A percentile compares a stretch with the other conserved stretches of the same genome.
These are phyloP conservation scores for Candida namnaoensis DNA, from an alignment of 805 yeast genomes.

Conservation along the genomic window DNA sequence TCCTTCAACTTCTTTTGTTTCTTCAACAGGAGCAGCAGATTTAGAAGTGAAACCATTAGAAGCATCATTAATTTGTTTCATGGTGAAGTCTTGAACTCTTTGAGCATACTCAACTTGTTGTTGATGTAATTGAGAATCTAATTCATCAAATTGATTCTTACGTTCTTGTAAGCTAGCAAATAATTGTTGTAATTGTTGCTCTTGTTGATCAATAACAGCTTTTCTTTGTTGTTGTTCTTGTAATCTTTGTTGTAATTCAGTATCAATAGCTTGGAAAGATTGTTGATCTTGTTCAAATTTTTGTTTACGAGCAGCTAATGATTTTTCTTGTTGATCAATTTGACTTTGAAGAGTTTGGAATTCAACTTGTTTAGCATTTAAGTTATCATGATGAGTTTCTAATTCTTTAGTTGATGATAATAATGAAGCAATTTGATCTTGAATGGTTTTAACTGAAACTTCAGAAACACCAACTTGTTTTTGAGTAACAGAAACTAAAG, in stretches of 20 bases:
- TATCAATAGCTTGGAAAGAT: constrained; percentile 10
- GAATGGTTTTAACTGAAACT: constrained; percentile 34
- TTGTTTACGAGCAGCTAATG: constrained; percentile 21
- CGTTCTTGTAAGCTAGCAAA: constrained; percentile 25
- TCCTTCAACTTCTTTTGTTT: constrained; percentile 9
- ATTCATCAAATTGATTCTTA: constrained; percentile 26
- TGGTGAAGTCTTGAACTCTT: constrained; percentile 28
- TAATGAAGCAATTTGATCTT: constrained; percentile 28
- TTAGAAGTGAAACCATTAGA: constrained; percentile 10
- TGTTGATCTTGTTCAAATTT: constrained; percentile 8
- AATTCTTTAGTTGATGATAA: constrained; percentile 23
- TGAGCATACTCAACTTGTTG: constrained; percentile 28
- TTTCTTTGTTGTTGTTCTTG: constrained; percentile 27
- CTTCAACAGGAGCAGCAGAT: constrained; percentile 7
- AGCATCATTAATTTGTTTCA: constrained; percentile 27
- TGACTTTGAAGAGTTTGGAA: constrained; percentile 19
- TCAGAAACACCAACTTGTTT: constrained; percentile 66
- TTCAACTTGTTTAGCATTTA: constrained; percentile 25
- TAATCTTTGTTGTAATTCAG: constrained; percentile 23
- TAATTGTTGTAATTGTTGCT: constrained; percentile 23
- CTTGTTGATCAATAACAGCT: constrained; percentile 25
- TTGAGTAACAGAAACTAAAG: constrained; percentile 54
- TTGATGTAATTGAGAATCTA: constrained; percentile 29
- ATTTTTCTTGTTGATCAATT: constrained; percentile 28
- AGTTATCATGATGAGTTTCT: constrained; percentile 28